Percentiles rank a stretch among this genome's conserved stretches.
These are phyloP conservation scores for Saksenaea vasiformis DNA, from an alignment of 371 early-diverging fungal species.

Conservation along the genomic window DNA sequence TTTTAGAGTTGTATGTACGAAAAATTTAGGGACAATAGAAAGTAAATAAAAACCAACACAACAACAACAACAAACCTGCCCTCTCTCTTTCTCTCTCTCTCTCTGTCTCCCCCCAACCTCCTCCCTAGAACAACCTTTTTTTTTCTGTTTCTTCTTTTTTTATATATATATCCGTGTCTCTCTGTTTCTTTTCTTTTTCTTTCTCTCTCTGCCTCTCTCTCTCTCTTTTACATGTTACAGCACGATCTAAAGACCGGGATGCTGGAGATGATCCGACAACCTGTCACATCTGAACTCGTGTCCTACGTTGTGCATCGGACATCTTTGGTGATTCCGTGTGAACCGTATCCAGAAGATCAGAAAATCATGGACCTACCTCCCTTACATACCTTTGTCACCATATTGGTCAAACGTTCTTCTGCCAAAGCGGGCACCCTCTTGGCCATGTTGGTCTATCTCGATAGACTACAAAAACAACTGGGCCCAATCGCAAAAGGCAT, in stretches of 20 bases:
- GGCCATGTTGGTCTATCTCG: constrained; percentile 46
- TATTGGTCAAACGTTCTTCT: not conserved
- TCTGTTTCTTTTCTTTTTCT: constrained; percentile 6
- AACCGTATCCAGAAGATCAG: not conserved
- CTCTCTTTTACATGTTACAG: constrained; percentile 10
- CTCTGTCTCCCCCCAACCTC: no score
- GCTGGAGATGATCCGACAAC: not conserved
- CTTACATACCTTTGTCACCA: not conserved
- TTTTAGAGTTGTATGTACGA: not conserved
- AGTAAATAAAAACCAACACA: not conserved
- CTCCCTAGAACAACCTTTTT: no score
- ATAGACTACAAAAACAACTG: constrained; percentile 53
- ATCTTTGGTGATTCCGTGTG: constrained; percentile 22
- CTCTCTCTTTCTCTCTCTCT: not conserved
- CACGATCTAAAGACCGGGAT: constrained; percentile 11
- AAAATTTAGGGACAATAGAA: constrained; percentile 5
- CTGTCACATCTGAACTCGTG: constrained; percentile 11
- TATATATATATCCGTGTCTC: not conserved
- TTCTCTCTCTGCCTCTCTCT: not conserved
- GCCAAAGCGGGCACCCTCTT: constrained; percentile 8
- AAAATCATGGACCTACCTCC: not conserved
- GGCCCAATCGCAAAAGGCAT: constrained; percentile 56
- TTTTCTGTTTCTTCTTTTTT: no score
- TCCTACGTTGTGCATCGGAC: constrained; percentile 24
- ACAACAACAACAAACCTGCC: not conserved